phyloP scores from a whole-genome alignment of 352 stramenopile species.

The Pythium coloratum region DNA sequence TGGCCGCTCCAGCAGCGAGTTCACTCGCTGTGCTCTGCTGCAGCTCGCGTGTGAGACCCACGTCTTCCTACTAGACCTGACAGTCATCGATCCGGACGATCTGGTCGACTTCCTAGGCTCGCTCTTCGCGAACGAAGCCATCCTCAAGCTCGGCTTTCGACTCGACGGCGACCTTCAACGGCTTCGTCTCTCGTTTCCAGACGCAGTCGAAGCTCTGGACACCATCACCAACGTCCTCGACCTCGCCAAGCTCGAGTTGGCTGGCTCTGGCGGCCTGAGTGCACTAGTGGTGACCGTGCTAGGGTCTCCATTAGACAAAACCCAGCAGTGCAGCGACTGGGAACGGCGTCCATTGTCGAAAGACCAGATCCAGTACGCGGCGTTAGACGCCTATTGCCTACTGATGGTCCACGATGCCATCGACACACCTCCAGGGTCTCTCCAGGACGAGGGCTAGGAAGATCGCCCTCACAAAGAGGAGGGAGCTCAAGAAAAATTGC shows the following conservation, averaged over 20 bases:
- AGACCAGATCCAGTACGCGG: constrained; percentile 67
- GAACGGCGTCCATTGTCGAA: constrained; percentile 53
- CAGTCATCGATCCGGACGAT: constrained; percentile 45
- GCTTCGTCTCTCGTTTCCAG: constrained; percentile 60
- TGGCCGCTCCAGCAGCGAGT: constrained; percentile 18
- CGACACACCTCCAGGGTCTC: neutral
- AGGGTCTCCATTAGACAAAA: constrained; percentile 56
- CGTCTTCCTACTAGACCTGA: constrained; percentile 68
- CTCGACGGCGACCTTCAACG: constrained; percentile 66
- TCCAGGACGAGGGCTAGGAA: neutral
- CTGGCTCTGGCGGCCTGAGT: constrained; percentile 41
- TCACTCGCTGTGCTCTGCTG: constrained; percentile 63
- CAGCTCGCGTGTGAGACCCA: constrained; percentile 61
- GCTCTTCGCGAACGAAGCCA: constrained; percentile 45
- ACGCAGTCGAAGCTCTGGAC: constrained; percentile 50
- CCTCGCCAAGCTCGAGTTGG: constrained; percentile 35
- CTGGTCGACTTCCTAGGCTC: constrained; percentile 57
- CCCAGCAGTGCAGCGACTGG: constrained; percentile 75
- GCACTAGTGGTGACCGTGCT: constrained; percentile 51
- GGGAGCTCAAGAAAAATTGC: neutral
- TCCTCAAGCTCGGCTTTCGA: constrained; percentile 68
- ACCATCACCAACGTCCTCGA: constrained; percentile 62
- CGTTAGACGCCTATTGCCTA: constrained; percentile 70
- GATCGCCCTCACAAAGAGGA: neutral
- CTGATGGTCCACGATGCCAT: constrained; percentile 54